Conservation (phyloP, 164 flowering plant species). For the Berberis thunbergii region DNA sequence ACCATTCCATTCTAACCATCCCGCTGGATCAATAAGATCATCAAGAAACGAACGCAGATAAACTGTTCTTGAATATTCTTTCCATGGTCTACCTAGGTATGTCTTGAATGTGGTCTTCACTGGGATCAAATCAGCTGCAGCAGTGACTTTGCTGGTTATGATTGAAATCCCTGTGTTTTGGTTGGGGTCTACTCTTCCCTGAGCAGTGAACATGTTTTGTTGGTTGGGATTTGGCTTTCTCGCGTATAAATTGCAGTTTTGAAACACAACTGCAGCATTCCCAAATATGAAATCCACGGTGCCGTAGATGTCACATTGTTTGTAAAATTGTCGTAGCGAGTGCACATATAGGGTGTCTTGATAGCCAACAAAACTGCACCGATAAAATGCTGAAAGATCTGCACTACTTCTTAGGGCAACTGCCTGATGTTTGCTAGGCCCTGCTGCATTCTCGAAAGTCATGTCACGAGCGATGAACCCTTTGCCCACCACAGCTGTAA, state of each 20-base stretch:
- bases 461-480: slow-evolving; percentile 46
- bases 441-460: slow-evolving; percentile 53
- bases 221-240: slow-evolving; percentile 40
- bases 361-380: slow-evolving; percentile 50
- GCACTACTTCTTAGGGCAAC: slow-evolving; percentile 47
- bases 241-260: slow-evolving; percentile 42
- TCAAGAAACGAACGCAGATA: slow-evolving; percentile 34
- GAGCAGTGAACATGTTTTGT: slow-evolving; percentile 68
- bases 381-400: slow-evolving; percentile 47
- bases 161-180: slow-evolving; percentile 78
- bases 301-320: slow-evolving; percentile 50
- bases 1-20: slow-evolving; percentile 73
- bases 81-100: slow-evolving; percentile 89
- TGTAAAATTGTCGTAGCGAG: slow-evolving; percentile 52
- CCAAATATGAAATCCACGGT: slow-evolving; percentile 66
- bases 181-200: slow-evolving; percentile 72
- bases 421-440: slow-evolving; percentile 58
- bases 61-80: slow-evolving; percentile 62
- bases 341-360: slow-evolving; percentile 64
- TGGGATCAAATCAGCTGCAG: slow-evolving; percentile 54
- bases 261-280: slow-evolving; percentile 50
- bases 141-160: slow-evolving; percentile 44
- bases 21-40: slow-evolving; percentile 48
- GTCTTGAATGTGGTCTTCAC: slow-evolving; percentile 31
- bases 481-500: slow-evolving; percentile 46